These are phyloP conservation scores for Sphagnum contortum DNA, from an alignment of 225 moss, liverwort and hornwort species.

Conservation along the genomic window DNA sequence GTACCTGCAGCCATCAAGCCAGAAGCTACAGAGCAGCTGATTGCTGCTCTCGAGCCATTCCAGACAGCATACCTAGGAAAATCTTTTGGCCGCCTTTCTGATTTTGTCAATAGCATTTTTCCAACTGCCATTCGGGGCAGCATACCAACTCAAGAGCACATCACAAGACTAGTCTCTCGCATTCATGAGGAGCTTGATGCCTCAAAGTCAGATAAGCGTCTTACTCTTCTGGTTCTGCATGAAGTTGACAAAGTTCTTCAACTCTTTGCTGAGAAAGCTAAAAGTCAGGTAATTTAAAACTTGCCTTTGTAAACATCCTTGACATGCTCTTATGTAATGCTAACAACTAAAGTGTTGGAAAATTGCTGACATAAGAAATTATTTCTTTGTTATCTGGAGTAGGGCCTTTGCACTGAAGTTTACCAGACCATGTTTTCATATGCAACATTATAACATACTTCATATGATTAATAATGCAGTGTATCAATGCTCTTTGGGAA, in stretches of 20 bases:
- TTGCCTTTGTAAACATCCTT: too few relatives aligned
- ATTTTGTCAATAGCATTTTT: constrained; percentile 91
- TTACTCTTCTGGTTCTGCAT: constrained; percentile 68
- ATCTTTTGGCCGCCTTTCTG: constrained; percentile 66
- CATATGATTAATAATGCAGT: too few relatives aligned
- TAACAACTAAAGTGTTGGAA: too few relatives aligned
- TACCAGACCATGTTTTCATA: too few relatives aligned
- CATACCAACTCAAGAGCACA: constrained; percentile 89
- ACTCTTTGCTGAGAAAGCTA: constrained; percentile 78
- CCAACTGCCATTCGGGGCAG: constrained; percentile 77
- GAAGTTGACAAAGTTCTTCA: constrained; percentile 88
- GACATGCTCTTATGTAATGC: too few relatives aligned
- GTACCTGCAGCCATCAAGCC: constrained; percentile 76
- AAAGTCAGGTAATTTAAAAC: constrained; percentile 44
- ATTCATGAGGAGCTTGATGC: constrained; percentile 92
- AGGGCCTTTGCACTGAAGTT: too few relatives aligned
- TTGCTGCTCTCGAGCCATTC: constrained; percentile 84
- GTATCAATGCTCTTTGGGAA: too few relatives aligned
- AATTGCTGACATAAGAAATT: too few relatives aligned
- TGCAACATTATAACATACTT: too few relatives aligned
- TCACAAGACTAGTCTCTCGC: constrained; percentile 67
- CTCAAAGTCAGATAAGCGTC: constrained; percentile 65
- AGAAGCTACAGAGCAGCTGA: constrained; percentile 76
- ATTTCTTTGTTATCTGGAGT: too few relatives aligned
- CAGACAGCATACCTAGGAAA: constrained; percentile 89